Evolutionary conservation across 2,329 filamentous ascomycete species (phyloP), one percentile per base, ranked within the genome.

Genomic region (Penicillium janthinellum): DNA sequence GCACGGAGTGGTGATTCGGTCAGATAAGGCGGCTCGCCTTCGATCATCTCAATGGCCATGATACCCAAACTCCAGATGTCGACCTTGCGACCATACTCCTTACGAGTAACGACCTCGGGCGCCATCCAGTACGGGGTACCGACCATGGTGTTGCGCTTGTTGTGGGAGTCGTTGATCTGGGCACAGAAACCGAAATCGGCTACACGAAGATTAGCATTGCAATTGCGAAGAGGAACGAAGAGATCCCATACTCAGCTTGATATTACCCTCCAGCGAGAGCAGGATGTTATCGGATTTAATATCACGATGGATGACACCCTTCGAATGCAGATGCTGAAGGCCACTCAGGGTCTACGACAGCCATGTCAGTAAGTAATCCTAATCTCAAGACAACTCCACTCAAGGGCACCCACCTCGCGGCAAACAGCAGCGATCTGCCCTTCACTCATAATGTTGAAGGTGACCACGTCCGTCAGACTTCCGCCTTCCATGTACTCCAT

Each of bases 401-500:
- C 25, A 17, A 34, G n/a, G 12, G 42, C 52, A 73, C 80, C 70
- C 72, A 86, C 84, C 77, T 99, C 95, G 70, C 92, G 85, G 78
- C 94, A 98, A 20, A 99, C 94, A 2, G 93, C 92, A 10, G 95
- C 93, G 72, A 99, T 98, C 78, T 98, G 95, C 2, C 91, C 92
- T 77, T 99, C 95, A 7, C 90, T 94, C 95, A 99, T 98, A 72
- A 98, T 96, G 79, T 98, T 98, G 79, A 96, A 98, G 3, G 95
- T 99, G 58, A 99, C 95, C 56, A 99, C 95, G 77, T 99, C 95
- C 11, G 95, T 99, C 74, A 99, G 82, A 77, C 92, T 97, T 64
- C 95, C 95, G 60, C 95, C 95, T 77, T 99, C 94, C 95, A 99
- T 99, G 72, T 94, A 99, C 79, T 99, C 95, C 95, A 99, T 99